Percentiles rank a stretch among this genome's conserved stretches.
Conservation (phyloP, 805 yeast genomes). For the Kuraishia cidri region DNA sequence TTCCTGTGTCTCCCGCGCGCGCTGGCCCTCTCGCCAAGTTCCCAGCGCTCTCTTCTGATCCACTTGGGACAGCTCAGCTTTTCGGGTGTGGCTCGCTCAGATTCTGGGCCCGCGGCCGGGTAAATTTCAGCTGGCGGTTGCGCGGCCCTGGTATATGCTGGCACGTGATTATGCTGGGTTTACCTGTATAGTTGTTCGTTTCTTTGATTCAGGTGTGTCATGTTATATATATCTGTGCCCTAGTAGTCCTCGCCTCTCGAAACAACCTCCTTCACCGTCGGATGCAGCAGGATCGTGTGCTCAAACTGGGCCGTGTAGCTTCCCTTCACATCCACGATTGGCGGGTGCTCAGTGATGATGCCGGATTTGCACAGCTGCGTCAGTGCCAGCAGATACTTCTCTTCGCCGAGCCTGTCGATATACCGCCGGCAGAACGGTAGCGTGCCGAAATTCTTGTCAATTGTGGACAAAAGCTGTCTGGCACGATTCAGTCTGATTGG, state of each 20-base stretch:
- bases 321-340: slow-evolving; percentile 76
- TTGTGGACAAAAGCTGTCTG: slow-evolving; percentile 55
- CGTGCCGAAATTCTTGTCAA: slow-evolving; percentile 82
- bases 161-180: not conserved
- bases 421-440: slow-evolving; percentile 96
- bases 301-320: slow-evolving; percentile 94
- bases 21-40: too few relatives aligned
- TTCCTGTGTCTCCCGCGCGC: too few relatives aligned
- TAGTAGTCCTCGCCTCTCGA: slow-evolving; percentile 92
- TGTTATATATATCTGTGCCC: too few relatives aligned
- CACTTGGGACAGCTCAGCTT: too few relatives aligned
- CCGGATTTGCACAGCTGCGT: slow-evolving; percentile 81
- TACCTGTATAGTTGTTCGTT: too few relatives aligned
- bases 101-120: not conserved
- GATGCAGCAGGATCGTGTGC: slow-evolving; percentile 86
- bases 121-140: not conserved
- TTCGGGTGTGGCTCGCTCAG: too few relatives aligned
- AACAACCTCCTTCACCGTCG: slow-evolving; percentile 88
- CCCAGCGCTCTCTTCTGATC: too few relatives aligned
- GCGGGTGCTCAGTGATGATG: slow-evolving; percentile 89
- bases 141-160: not conserved
- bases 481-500: slow-evolving; percentile 60
- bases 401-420: slow-evolving; percentile 85
- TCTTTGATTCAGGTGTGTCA: too few relatives aligned
- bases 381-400: slow-evolving; percentile 81